Conservation (phyloP, 352 stramenopile genomes). For the Aphanomyces astaci region DNA sequence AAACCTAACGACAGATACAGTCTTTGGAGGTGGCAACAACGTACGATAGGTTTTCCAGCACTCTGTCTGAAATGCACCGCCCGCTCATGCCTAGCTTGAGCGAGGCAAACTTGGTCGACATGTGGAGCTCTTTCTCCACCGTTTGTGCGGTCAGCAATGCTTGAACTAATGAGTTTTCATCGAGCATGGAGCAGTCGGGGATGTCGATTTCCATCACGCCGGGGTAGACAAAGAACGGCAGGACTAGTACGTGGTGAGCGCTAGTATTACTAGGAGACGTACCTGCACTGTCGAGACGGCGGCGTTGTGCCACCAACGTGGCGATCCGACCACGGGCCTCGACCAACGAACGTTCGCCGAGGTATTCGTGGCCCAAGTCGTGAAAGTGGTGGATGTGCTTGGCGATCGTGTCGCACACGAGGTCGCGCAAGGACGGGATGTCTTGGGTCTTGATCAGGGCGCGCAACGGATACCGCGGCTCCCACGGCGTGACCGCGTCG, state of each 20-base stretch:
- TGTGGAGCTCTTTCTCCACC: constrained; percentile 35
- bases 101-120: constrained; percentile 38
- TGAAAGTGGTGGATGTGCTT: constrained; percentile 56
- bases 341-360: constrained; percentile 52
- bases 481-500: neutral
- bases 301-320: constrained; percentile 33
- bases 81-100: constrained; percentile 64
- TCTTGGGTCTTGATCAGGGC: constrained; percentile 36
- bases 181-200: constrained; percentile 71
- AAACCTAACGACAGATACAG: no score
- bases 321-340: constrained; percentile 47
- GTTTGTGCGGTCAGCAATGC: constrained; percentile 26
- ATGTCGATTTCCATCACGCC: constrained; percentile 76
- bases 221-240: constrained; percentile 74
- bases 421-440: constrained; percentile 42
- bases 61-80: constrained; percentile 62
- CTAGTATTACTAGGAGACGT: no score
- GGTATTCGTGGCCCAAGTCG: constrained; percentile 47
- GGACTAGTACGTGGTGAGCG: no score
- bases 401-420: constrained; percentile 48
- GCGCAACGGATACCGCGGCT: neutral
- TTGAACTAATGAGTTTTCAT: constrained; percentile 50
- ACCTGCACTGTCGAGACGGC: neutral
- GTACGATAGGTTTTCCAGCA: constrained; percentile 59
- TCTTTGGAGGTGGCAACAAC: neutral